Conservation (phyloP, 2,329 filamentous ascomycete genomes). For the Aspergillus proliferans region DNA sequence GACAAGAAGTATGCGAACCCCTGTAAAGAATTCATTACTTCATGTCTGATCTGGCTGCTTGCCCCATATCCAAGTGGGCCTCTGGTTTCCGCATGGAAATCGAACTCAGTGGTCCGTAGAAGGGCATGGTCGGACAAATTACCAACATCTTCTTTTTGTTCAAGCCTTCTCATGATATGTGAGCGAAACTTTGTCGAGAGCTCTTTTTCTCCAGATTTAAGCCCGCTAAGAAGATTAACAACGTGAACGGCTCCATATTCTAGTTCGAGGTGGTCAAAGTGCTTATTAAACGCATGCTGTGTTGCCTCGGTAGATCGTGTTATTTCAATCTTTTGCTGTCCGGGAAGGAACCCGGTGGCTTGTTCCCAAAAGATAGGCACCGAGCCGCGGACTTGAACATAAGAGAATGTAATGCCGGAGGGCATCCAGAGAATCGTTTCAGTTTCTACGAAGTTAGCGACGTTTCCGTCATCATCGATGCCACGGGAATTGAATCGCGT, state of each 20-base stretch:
- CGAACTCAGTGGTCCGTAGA: slow-evolving; percentile 77
- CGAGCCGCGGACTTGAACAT: slow-evolving; percentile 85
- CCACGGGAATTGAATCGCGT: slow-evolving; percentile 96
- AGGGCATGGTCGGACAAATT: slow-evolving; percentile 62
- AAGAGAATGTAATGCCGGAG: slow-evolving; percentile 74
- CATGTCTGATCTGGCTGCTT: slow-evolving; percentile 72
- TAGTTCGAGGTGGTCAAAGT: slow-evolving; percentile 80
- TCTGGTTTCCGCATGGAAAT: slow-evolving; percentile 92
- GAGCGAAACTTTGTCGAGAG: slow-evolving; percentile 72
- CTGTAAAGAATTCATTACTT: slow-evolving; percentile 72
- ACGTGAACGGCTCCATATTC: slow-evolving; percentile 88
- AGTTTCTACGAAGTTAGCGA: slow-evolving; percentile 98
- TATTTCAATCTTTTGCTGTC: slow-evolving; percentile 88
- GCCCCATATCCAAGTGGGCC: slow-evolving; percentile 83
- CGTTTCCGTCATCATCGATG: slow-evolving; percentile 94
- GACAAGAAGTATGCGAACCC: slow-evolving; percentile 90
- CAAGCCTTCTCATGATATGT: slow-evolving; percentile 70
- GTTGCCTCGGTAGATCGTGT: slow-evolving; percentile 85
- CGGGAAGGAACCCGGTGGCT: slow-evolving; percentile 75
- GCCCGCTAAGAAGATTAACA: slow-evolving; percentile 86
- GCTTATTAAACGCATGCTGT: slow-evolving; percentile 90
- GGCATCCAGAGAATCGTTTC: slow-evolving; percentile 89
- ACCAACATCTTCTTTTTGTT: slow-evolving; percentile 48
- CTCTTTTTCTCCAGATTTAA: slow-evolving; percentile 79
- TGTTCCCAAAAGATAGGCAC: slow-evolving; percentile 98